Evolutionary conservation across 768 basidiomycete genomes (phyloP).

Genomic region (Naganishia friedmannii): DNA sequence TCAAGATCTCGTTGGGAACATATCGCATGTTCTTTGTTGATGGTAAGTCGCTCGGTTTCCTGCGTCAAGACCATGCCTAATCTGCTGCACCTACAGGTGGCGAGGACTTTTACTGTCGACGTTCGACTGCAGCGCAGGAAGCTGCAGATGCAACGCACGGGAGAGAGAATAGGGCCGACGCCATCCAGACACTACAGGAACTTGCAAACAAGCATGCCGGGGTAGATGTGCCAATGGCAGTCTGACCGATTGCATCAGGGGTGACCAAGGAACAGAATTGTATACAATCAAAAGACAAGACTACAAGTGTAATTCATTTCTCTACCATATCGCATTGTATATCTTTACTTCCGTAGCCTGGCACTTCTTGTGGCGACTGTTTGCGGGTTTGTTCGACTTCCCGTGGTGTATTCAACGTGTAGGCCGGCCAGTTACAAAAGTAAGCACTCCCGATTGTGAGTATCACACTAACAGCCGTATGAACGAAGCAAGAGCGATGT

Average conservation of each 20-base stretch:
- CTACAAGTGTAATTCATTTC: constrained; percentile 5
- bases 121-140: constrained; percentile 51
- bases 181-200: constrained; percentile 56
- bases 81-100: not conserved
- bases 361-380: too few relatives aligned
- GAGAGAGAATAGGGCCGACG: constrained; percentile 48
- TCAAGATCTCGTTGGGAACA: constrained; percentile 47
- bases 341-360: not conserved
- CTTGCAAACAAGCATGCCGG: constrained; percentile 14
- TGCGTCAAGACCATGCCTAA: not conserved
- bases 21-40: constrained; percentile 52
- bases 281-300: constrained; percentile 13
- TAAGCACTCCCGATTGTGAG: too few relatives aligned
- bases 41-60: constrained; percentile 34
- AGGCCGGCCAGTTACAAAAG: too few relatives aligned
- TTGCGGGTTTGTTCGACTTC: too few relatives aligned
- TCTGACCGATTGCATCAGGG: not conserved
- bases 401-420: too few relatives aligned
- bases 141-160: constrained; percentile 58
- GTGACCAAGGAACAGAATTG: not conserved
- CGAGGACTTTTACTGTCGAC: constrained; percentile 14
- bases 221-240: constrained; percentile 4
- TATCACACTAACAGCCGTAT: too few relatives aligned
- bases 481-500: too few relatives aligned
- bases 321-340: constrained; percentile 5